Base-by-base conservation (phyloP, 192 early-diverging fungal genomes). In the Linnemannia hyalina region DNA sequence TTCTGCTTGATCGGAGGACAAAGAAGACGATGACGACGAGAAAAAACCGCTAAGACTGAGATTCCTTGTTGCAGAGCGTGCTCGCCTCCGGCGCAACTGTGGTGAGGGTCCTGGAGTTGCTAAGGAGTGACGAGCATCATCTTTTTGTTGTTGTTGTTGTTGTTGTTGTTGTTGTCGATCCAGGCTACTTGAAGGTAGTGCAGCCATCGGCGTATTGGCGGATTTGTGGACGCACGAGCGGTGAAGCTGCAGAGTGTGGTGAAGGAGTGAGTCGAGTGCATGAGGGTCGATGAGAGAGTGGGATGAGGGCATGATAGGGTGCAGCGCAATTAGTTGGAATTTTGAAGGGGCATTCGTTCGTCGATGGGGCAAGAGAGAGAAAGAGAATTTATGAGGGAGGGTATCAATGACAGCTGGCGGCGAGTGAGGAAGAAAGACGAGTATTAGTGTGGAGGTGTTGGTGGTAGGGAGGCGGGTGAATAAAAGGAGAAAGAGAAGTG, bases 211-310 rank as follows among this genome's bases (percentile, higher is more conserved):
- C 26, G 20, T 68, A 36, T 32, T 44, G 72, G 13, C 22, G 46
- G 26, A n/a, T 44, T 32, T 74, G 47, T 49, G 42, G 15, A 32
- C 26, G 49, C 9, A 49, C 29, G 46, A 74, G 73, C 23, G 73
- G 29, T 41, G 74, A 20, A 38, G 65, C 3, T 81, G 73, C 20
- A 82, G 41, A 8, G 80, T 76, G 29, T 32, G 57, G 44, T 82
- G 81, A 18, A 82, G 81, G 11, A 82, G 36, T 1, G 55, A 73
- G 70, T 82, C 81, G n/a, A 82, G 75, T 0, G 75, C 70, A 49
- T 76, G 75, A 49, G 69, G 74, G 57, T 82, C 81, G 36, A 82
- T 55, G 81, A 52, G 57, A n/a, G 16, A 7, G 20, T 60, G 55
- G 5, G 69, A 54, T 29, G 40, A 32, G 41, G 63, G 63, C 16